A percentile compares a stretch with the other conserved stretches of the same genome.
Conservation (phyloP, 2,329 filamentous ascomycete species). For the Alternaria triticimaculans region DNA sequence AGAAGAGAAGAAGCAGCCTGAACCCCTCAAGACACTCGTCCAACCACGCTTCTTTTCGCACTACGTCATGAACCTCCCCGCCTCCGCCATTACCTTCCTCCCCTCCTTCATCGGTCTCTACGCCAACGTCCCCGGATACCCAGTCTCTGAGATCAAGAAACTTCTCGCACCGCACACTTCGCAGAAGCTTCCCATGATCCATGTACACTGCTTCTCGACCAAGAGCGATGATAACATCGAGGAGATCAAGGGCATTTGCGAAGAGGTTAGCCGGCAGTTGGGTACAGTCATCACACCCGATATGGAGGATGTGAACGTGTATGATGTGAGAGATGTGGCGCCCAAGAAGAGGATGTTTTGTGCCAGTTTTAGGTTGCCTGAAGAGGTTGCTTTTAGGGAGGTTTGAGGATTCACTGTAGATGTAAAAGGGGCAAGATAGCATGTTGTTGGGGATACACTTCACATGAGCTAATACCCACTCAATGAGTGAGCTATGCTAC, state of each 20-base stretch:
- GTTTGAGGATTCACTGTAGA: not conserved
- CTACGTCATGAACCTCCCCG: conserved; percentile 98
- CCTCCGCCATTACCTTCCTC: conserved; percentile 85
- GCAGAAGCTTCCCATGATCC: conserved; percentile 75
- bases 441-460: no score
- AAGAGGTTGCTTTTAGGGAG: conserved; percentile 77
- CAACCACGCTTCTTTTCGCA: conserved; percentile 83
- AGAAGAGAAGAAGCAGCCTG: conserved; percentile 25
- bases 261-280: conserved; percentile 68
- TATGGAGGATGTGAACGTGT: conserved; percentile 63
- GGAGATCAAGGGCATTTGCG: conserved; percentile 65
- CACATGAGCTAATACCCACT: not conserved
- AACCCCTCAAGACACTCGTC: conserved; percentile 47
- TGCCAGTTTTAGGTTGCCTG: conserved; percentile 85
- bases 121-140: conserved; percentile 55
- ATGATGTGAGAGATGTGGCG: conserved; percentile 82
- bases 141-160: conserved; percentile 33
- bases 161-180: conserved; percentile 51
- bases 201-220: conserved; percentile 92
- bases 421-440: no score
- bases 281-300: conserved; percentile 64
- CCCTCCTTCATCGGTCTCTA: conserved; percentile 80
- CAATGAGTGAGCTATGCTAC: not conserved
- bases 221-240: conserved; percentile 78
- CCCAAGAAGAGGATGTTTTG: conserved; percentile 98